phyloP scores from a whole-genome alignment of 371 early-diverging fungal species.

The Mucor mucedo region DNA sequence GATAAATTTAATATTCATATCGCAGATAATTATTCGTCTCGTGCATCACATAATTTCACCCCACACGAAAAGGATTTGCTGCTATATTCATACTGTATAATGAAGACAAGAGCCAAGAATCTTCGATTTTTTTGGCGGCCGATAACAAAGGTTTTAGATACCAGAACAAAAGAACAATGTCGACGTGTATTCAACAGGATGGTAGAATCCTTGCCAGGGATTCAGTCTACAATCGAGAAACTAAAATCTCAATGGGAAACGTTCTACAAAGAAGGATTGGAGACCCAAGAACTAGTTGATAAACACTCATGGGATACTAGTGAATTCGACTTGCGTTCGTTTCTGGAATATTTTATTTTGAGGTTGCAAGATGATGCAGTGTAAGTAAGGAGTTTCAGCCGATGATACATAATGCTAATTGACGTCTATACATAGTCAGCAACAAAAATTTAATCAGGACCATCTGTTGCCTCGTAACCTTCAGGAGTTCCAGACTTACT shows the following conservation, averaged over 20 bases:
- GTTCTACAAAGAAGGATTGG: conserved; percentile 20
- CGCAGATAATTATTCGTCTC: background rate
- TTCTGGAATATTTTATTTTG: conserved; percentile 22
- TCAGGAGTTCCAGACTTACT: background rate
- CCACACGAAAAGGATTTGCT: conserved; percentile 24
- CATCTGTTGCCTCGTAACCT: background rate
- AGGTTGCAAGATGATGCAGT: conserved; percentile 9
- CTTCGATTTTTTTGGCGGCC: conserved; percentile 24
- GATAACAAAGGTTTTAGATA: conserved; percentile 8
- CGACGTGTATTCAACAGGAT: conserved; percentile 12
- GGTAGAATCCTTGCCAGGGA: background rate
- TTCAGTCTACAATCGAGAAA: background rate
- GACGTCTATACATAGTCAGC: background rate
- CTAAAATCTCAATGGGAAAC: conserved; percentile 15
- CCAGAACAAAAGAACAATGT: conserved; percentile 8
- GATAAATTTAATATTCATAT: background rate
- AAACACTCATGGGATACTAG: conserved; percentile 20
- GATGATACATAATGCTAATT: background rate
- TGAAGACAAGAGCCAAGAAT: conserved; percentile 19
- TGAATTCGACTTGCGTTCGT: conserved; percentile 21
- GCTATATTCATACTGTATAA: conserved; percentile 21
- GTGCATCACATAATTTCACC: background rate
- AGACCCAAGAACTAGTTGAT: conserved; percentile 15
- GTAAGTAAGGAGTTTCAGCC: background rate
- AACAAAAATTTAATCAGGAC: background rate